These are phyloP conservation scores for Alternaria brassicicola DNA, from an alignment of 2,329 filamentous ascomycete species.

Conservation along the genomic window DNA sequence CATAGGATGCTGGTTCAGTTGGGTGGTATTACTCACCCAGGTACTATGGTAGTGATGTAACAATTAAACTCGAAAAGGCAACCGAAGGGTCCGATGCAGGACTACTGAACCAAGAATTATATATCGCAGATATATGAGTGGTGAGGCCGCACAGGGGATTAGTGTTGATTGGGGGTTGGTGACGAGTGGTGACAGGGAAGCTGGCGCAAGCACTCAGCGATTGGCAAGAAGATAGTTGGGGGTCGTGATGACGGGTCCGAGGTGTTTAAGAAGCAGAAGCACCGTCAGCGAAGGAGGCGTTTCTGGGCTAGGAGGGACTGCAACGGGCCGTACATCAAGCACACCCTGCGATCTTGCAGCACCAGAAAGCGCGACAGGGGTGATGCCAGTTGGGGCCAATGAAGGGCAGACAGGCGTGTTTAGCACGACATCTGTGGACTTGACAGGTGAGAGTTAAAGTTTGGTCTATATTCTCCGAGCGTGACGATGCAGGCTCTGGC, in stretches of 20 bases:
- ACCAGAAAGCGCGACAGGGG: conserved; percentile 33
- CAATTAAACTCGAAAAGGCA: conserved; percentile 6
- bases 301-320: conserved; percentile 45
- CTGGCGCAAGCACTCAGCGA: conserved; percentile 43
- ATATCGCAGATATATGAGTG: conserved; percentile 16
- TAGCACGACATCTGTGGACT: conserved; percentile 41
- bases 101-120: conserved; percentile 14
- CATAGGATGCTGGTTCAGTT: background rate
- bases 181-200: conserved; percentile 20
- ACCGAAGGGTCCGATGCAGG: conserved; percentile 7
- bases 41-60: conserved; percentile 17
- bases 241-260: conserved; percentile 35
- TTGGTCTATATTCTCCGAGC: conserved; percentile 49
- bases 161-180: conserved; percentile 25
- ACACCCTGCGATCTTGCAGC: conserved; percentile 42
- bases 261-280: conserved; percentile 39
- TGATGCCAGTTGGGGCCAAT: conserved; percentile 35
- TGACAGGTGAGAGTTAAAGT: conserved; percentile 48
- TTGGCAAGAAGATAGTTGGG: conserved; percentile 30
- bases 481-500: conserved; percentile 36
- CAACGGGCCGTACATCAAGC: conserved; percentile 49
- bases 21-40: conserved; percentile 12
- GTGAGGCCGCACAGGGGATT: conserved; percentile 1
- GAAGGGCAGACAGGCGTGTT: conserved; percentile 35
- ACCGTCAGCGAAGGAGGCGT: conserved; percentile 38